phyloP scores from a whole-genome alignment of 495 filamentous ascomycete genomes.

The Lophium mytilinum region DNA sequence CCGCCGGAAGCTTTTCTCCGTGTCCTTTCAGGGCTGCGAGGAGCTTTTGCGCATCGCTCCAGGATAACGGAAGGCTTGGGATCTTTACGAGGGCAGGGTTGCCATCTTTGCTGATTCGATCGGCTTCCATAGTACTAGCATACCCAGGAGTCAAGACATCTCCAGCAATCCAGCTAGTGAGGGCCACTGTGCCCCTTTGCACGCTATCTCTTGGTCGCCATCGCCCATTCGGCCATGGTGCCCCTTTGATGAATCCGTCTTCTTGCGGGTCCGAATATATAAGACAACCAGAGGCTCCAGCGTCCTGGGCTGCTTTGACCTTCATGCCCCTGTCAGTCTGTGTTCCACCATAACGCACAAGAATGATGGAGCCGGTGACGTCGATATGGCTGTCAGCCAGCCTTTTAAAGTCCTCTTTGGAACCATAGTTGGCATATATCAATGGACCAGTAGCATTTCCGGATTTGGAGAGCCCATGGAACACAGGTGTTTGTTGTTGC shows the following conservation, averaged over 20 bases:
- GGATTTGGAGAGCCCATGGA: conserved; percentile 82
- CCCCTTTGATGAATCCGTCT: conserved; percentile 63
- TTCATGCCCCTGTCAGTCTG: conserved; percentile 68
- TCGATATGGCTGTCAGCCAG: conserved; percentile 64
- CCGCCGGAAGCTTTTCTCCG: conserved; percentile 59
- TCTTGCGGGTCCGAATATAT: conserved; percentile 86
- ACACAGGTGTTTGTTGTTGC: conserved; percentile 58
- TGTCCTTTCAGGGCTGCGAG: conserved; percentile 68
- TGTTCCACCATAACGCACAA: conserved; percentile 73
- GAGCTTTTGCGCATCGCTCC: conserved; percentile 77
- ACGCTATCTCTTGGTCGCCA: conserved; percentile 74
- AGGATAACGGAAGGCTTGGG: conserved; percentile 79
- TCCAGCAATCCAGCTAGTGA: conserved; percentile 75
- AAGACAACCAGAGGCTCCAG: conserved; percentile 76
- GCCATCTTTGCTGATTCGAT: conserved; percentile 58
- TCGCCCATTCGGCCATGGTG: conserved; percentile 62
- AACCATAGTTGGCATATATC: conserved; percentile 89
- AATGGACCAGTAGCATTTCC: conserved; percentile 89
- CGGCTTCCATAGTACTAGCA: conserved; percentile 62
- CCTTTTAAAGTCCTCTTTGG: conserved; percentile 67
- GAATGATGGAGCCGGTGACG: conserved; percentile 68
- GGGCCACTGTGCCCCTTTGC: conserved; percentile 71
- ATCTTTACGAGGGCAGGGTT: conserved; percentile 70
- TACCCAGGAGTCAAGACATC: conserved; percentile 86
- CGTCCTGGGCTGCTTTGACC: conserved; percentile 79